Percentiles rank a stretch among this genome's conserved stretches.
phyloP scores from a whole-genome alignment of 2,329 filamentous ascomycete genomes.

The Salinomyces thailandicus region DNA sequence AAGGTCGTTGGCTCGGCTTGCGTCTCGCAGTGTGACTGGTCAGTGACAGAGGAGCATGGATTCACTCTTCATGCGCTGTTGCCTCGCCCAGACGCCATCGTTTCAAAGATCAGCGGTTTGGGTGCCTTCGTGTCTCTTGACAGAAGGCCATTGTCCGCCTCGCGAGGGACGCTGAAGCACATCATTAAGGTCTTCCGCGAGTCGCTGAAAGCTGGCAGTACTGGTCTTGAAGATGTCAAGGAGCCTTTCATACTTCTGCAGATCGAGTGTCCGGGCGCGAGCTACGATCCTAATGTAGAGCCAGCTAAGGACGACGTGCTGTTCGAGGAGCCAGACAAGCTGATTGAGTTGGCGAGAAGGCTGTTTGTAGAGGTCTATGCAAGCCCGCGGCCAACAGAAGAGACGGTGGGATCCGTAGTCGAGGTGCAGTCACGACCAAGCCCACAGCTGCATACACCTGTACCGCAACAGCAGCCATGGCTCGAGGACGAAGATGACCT shows the following conservation, averaged over 20 bases:
- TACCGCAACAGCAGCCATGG: not conserved
- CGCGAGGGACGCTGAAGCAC: conserved; percentile 49
- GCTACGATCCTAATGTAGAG: conserved; percentile 63
- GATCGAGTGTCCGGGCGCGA: conserved; percentile 50
- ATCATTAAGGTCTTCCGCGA: conserved; percentile 45
- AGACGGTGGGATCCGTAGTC: not conserved
- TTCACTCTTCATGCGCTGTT: conserved; percentile 50
- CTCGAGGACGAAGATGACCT: not conserved
- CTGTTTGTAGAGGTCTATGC: conserved; percentile 31
- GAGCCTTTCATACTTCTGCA: conserved; percentile 55
- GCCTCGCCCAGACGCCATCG: conserved; percentile 40
- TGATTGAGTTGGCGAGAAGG: conserved; percentile 35
- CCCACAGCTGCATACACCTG: not conserved
- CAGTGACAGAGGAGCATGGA: conserved; percentile 25
- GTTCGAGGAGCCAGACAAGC: conserved; percentile 46
- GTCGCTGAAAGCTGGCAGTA: conserved; percentile 30
- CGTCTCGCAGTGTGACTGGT: conserved; percentile 44
- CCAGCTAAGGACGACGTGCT: conserved; percentile 62
- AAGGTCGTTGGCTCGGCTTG: conserved; percentile 51
- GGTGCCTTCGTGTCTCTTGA: conserved; percentile 58
- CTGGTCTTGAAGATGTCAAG: conserved; percentile 25
- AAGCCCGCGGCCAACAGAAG: not conserved
- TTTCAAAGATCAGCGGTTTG: conserved; percentile 29
- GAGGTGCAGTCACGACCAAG: not conserved
- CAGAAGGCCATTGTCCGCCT: conserved; percentile 50